A percentile compares a stretch with the other conserved stretches of the same genome.
phyloP scores from a whole-genome alignment of 352 stramenopile genomes.

The Pythium phragmiticola region DNA sequence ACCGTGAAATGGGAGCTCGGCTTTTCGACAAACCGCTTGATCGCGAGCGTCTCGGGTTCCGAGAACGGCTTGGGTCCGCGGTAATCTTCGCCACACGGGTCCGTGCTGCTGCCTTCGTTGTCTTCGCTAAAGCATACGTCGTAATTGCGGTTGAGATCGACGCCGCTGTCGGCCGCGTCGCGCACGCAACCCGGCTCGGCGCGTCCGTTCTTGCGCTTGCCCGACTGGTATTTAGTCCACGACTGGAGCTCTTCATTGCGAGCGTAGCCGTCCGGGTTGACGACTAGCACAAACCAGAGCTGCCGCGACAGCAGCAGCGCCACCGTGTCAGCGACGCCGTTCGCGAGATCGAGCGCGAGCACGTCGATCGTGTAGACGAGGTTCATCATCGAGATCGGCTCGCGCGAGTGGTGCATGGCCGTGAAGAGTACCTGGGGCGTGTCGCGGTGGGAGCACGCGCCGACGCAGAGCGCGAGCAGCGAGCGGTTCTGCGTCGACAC shows the following conservation, averaged over 20 bases:
- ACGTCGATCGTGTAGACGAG: constrained; percentile 83
- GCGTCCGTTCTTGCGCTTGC: constrained; percentile 72
- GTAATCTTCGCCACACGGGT: constrained; percentile 76
- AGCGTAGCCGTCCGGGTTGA: constrained; percentile 83
- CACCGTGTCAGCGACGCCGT: constrained; percentile 52
- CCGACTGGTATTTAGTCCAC: constrained; percentile 45
- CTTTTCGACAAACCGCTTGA: constrained; percentile 63
- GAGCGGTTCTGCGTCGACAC: constrained; percentile 55
- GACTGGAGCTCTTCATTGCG: constrained; percentile 64
- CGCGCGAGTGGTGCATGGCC: constrained; percentile 81
- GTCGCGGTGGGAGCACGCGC: constrained; percentile 35
- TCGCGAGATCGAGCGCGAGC: constrained; percentile 52
- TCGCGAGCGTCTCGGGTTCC: constrained; percentile 76
- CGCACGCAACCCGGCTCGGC: constrained; percentile 10
- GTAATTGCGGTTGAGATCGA: constrained; percentile 88
- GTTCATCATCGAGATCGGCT: constrained; percentile 90
- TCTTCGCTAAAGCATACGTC: constrained; percentile 75
- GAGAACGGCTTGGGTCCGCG: constrained; percentile 67
- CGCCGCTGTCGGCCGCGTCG: constrained; percentile 39
- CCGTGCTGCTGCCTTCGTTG: constrained; percentile 55
- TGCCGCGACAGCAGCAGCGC: constrained; percentile 64
- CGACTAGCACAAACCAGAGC: constrained; percentile 81
- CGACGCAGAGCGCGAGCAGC: constrained; percentile 68
- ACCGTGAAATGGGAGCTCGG: constrained; percentile 49
- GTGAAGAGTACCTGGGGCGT: constrained; percentile 73